Conservation (phyloP, 345 rosid species). For the Boechera divaricarpa region DNA sequence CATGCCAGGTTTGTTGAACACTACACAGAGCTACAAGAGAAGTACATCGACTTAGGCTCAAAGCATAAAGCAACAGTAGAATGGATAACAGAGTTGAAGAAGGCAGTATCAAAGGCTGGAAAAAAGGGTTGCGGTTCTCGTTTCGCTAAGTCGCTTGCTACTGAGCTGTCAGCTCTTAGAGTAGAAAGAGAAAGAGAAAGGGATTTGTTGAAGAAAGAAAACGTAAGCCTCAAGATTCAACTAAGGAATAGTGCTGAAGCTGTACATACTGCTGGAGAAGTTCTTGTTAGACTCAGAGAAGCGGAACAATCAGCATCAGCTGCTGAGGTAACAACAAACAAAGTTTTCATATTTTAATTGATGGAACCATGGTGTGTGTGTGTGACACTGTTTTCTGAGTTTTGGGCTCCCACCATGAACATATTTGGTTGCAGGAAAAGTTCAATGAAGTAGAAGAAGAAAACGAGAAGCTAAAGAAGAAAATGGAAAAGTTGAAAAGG, state of each 20-base stretch:
- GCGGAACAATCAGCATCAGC: slow-evolving; percentile 82
- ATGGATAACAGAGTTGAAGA: slow-evolving; percentile 88
- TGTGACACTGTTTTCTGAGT: slow-evolving; percentile 19
- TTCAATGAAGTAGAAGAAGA: slow-evolving; percentile 57
- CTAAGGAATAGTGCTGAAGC: slow-evolving; percentile 96
- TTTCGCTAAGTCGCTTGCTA: slow-evolving; percentile 74
- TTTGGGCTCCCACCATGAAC: slow-evolving; percentile 8
- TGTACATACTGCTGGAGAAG: slow-evolving; percentile 98
- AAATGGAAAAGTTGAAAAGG: slow-evolving; percentile 80
- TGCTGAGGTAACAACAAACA: slow-evolving; percentile 68
- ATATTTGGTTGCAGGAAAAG: slow-evolving; percentile 62
- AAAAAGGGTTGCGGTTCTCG: slow-evolving; percentile 76
- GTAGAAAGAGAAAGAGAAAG: slow-evolving; percentile 86
- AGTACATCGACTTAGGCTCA: slow-evolving; percentile 70
- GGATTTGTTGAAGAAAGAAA: slow-evolving; percentile 74
- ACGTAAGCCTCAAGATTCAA: slow-evolving; percentile 77
- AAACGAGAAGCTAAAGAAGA: slow-evolving; percentile 88
- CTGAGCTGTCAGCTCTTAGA: slow-evolving; percentile 80
- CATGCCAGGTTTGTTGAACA: slow-evolving; percentile 97
- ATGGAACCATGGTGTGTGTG: not conserved
- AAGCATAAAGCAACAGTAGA: slow-evolving; percentile 77
- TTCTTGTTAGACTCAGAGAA: slow-evolving; percentile 88
- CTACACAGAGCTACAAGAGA: slow-evolving; percentile 88
- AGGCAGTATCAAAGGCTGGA: slow-evolving; percentile 89
- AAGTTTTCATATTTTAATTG: not conserved